phyloP scores from a whole-genome alignment of 306 rosid species.

The Glycine soja region DNA sequence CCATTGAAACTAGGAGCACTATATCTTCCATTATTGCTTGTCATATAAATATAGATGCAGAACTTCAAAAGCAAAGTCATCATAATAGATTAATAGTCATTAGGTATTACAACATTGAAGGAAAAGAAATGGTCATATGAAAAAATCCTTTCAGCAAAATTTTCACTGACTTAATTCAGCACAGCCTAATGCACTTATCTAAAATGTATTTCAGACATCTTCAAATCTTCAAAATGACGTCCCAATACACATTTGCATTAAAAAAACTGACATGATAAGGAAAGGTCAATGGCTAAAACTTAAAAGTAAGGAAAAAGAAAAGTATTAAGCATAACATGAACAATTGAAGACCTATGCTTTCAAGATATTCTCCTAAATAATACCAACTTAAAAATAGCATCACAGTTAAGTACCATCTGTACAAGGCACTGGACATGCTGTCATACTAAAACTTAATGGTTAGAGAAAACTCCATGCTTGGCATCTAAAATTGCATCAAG shows the following conservation, averaged over 20 bases:
- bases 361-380: conserved; percentile 2
- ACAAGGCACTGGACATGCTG: conserved; percentile 8
- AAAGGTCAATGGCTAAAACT: not conserved
- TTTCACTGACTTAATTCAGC: not conserved
- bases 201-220: conserved; percentile 19
- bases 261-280: conserved; percentile 10
- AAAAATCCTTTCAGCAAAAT: not conserved
- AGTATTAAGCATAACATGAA: too few species aligned
- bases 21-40: not conserved
- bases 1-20: conserved; percentile 24
- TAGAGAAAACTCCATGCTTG: conserved; percentile 3
- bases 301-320: too few species aligned
- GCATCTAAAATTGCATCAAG: not conserved
- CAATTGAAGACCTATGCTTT: not conserved
- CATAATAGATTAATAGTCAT: not conserved
- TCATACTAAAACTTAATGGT: not conserved
- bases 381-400: not conserved
- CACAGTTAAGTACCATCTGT: not conserved
- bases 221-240: conserved; percentile 25
- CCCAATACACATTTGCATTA: not conserved
- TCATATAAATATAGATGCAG: not conserved
- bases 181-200: not conserved
- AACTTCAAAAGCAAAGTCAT: conserved; percentile 7
- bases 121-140: not conserved
- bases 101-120: not conserved